These are phyloP conservation scores for Microthlaspi erraticum DNA, from an alignment of 345 rosid species.

Conservation along the genomic window DNA sequence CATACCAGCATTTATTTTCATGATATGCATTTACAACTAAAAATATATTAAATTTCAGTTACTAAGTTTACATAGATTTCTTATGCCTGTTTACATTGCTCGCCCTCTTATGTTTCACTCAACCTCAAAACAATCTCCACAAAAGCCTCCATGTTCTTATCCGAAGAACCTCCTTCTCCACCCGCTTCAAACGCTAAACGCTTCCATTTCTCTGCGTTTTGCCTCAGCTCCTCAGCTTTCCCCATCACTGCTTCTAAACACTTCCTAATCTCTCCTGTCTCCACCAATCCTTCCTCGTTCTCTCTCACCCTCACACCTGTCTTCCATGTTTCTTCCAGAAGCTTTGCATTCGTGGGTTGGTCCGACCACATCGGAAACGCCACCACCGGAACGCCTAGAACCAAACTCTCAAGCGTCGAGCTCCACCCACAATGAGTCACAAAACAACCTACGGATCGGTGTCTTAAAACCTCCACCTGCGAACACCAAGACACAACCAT, in stretches of 20 bases:
- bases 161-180: slow-evolving; percentile 57
- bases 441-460: slow-evolving; percentile 62
- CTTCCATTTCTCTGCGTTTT: slow-evolving; percentile 61
- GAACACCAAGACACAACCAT: slow-evolving; percentile 70
- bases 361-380: slow-evolving; percentile 76
- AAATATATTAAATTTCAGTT: no score
- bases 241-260: slow-evolving; percentile 69
- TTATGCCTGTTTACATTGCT: no score
- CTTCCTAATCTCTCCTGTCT: slow-evolving; percentile 57
- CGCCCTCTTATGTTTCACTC: not conserved
- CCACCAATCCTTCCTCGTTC: slow-evolving; percentile 55
- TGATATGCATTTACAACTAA: no score
- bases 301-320: slow-evolving; percentile 57
- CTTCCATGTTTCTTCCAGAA: slow-evolving; percentile 60
- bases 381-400: slow-evolving; percentile 63
- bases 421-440: slow-evolving; percentile 83
- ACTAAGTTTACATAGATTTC: no score
- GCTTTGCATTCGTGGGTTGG: slow-evolving; percentile 63
- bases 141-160: slow-evolving; percentile 57
- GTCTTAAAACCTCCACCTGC: slow-evolving; percentile 63
- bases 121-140: slow-evolving; percentile 25
- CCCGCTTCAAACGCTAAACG: slow-evolving; percentile 54
- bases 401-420: slow-evolving; percentile 66
- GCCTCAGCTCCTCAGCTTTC: slow-evolving; percentile 47
- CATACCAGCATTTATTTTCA: no score